A percentile compares a stretch with the other conserved stretches of the same genome.
phyloP scores from a whole-genome alignment of 805 yeast species.

The Naumovozyma castellii region DNA sequence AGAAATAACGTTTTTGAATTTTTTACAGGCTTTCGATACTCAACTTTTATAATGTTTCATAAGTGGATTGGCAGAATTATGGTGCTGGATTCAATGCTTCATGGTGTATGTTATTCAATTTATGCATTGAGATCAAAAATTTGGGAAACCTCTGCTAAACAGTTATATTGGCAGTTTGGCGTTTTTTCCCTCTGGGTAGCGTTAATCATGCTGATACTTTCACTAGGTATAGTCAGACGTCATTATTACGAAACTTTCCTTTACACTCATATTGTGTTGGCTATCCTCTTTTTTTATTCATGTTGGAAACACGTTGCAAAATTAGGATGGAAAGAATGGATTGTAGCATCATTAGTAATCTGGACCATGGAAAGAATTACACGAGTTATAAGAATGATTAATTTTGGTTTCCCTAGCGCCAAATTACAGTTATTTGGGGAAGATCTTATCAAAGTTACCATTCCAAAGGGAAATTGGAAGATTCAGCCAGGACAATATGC shows the following conservation, averaged over 20 bases:
- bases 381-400: slow-evolving; percentile 29
- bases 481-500: slow-evolving; percentile 38
- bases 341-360: slow-evolving; percentile 30
- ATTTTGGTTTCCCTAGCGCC: slow-evolving; percentile 15
- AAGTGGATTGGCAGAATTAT: slow-evolving; percentile 42
- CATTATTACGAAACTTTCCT: slow-evolving; percentile 39
- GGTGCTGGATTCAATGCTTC: slow-evolving; percentile 32
- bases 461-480: slow-evolving; percentile 28
- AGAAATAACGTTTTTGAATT: slow-evolving; percentile 58
- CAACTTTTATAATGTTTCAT: slow-evolving; percentile 59
- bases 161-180: slow-evolving; percentile 36
- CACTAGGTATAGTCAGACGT: slow-evolving; percentile 29
- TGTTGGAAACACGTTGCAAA: slow-evolving; percentile 40
- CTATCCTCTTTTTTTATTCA: slow-evolving; percentile 35
- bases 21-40: slow-evolving; percentile 53
- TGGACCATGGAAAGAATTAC: slow-evolving; percentile 37
- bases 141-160: slow-evolving; percentile 4
- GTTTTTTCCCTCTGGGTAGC: slow-evolving; percentile 29
- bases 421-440: slow-evolving; percentile 11
- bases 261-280: slow-evolving; percentile 34
- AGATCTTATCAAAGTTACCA: slow-evolving; percentile 13
- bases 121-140: slow-evolving; percentile 25
- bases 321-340: slow-evolving; percentile 36
- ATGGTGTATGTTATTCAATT: slow-evolving; percentile 32
- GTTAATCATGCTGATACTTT: slow-evolving; percentile 23